Conservation (phyloP, 495 filamentous ascomycete species). For the Saxophila tyrrhenica region DNA sequence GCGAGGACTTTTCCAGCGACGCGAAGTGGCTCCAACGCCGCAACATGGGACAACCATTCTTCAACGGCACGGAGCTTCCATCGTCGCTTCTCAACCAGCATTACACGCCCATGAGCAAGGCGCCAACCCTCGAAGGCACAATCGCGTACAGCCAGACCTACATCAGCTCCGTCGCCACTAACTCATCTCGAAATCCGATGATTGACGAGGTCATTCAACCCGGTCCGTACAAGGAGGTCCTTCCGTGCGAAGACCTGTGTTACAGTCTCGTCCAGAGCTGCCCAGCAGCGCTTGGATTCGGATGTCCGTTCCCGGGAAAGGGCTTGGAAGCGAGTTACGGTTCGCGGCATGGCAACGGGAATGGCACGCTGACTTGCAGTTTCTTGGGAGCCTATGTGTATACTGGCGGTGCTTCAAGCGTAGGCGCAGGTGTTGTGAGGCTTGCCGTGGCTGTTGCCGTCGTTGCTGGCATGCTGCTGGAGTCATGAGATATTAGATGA, state of each 20-base stretch:
- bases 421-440: neutral
- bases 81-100: slow-evolving; percentile 27
- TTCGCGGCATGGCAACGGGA: slow-evolving; percentile 17
- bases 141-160: slow-evolving; percentile 13
- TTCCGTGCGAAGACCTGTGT: slow-evolving; percentile 78
- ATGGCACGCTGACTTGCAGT: slow-evolving; percentile 44
- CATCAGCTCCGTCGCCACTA: slow-evolving; percentile 11
- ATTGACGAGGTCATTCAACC: slow-evolving; percentile 65
- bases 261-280: slow-evolving; percentile 73
- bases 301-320: slow-evolving; percentile 50
- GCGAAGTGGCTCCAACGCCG: slow-evolving; percentile 51
- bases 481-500: too few relatives aligned
- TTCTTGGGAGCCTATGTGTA: slow-evolving; percentile 39
- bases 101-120: slow-evolving; percentile 18
- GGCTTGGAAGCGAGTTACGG: slow-evolving; percentile 61
- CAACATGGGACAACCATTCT: slow-evolving; percentile 36
- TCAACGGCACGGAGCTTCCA: slow-evolving; percentile 31
- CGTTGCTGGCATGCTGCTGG: neutral
- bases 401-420: neutral
- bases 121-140: slow-evolving; percentile 17
- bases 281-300: slow-evolving; percentile 65
- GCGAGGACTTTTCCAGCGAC: slow-evolving; percentile 60
- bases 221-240: slow-evolving; percentile 85
- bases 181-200: slow-evolving; percentile 15
- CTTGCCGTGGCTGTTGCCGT: neutral